Conservation (phyloP, 768 basidiomycete genomes). For the Amanita brunnescens region DNA sequence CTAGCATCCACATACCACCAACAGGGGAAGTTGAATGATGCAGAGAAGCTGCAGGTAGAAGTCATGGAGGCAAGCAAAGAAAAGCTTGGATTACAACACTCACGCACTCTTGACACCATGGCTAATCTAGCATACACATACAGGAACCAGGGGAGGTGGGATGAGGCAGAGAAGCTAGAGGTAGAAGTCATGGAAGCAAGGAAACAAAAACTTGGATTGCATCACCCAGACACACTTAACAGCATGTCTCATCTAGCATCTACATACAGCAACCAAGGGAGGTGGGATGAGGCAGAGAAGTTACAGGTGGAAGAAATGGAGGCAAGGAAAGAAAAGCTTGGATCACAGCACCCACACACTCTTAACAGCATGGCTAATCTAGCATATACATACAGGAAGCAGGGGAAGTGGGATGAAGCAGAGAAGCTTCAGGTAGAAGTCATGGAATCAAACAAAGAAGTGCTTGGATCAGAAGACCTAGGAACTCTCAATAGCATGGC, state of each 20-base stretch:
- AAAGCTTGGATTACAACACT: neutral
- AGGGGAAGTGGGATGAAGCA: neutral
- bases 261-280: neutral
- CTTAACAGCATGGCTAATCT: neutral
- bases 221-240: neutral
- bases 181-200: neutral
- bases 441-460: neutral
- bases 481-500: constrained; percentile 8
- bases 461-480: constrained; percentile 9
- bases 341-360: neutral
- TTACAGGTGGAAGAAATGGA: neutral
- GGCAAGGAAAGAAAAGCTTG: neutral
- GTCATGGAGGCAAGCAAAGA: neutral
- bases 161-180: neutral
- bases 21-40: constrained; percentile 1
- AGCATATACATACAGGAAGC: neutral
- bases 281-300: neutral
- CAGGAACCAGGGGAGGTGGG: neutral
- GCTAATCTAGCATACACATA: neutral
- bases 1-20: constrained; percentile 7
- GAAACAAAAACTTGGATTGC: neutral
- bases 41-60: neutral
- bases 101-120: too few relatives aligned
- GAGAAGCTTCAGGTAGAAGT: neutral
- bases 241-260: neutral